Percentiles rank a stretch among this genome's conserved stretches.
phyloP scores from a whole-genome alignment of 108 stramenopile genomes.

The Fragilaria crotonensis region DNA sequence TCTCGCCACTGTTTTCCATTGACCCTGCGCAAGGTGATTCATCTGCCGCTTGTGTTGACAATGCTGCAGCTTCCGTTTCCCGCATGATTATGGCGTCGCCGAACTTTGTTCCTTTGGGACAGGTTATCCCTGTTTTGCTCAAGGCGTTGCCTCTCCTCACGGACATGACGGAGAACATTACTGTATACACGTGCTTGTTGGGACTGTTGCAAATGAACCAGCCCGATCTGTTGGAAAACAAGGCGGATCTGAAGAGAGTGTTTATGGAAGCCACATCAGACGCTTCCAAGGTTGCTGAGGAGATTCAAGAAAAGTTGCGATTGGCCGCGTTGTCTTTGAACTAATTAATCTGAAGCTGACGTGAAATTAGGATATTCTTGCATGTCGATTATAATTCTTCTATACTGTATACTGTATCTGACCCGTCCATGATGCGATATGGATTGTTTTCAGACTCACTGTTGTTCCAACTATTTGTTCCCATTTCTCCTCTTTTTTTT shows the following conservation, averaged over 20 bases:
- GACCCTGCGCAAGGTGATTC: constrained; percentile 57
- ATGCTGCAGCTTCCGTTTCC: constrained; percentile 85
- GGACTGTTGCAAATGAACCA: constrained; percentile 83
- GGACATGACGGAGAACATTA: constrained; percentile 94
- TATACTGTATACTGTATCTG: too few species aligned
- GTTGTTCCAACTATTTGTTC: too few species aligned
- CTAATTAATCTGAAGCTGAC: too few species aligned
- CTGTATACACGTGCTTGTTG: constrained; percentile 88
- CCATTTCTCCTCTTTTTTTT: too few species aligned
- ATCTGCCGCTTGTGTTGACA: constrained; percentile 80
- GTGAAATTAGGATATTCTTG: too few species aligned
- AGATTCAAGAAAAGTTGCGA: constrained; percentile 67
- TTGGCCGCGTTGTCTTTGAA: constrained; percentile 36
- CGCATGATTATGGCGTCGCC: constrained; percentile 91
- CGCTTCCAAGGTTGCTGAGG: constrained; percentile 67
- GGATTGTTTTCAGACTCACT: too few species aligned
- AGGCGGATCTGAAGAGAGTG: constrained; percentile 56
- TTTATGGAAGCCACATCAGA: constrained; percentile 60
- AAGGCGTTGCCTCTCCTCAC: constrained; percentile 81
- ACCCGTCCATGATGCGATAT: too few species aligned
- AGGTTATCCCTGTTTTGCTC: constrained; percentile 87
- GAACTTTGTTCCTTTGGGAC: constrained; percentile 64
- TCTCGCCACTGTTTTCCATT: constrained; percentile 78
- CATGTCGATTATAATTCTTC: too few species aligned
- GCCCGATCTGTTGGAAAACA: constrained; percentile 61